phyloP scores from a whole-genome alignment of 139 green algal species.

The Volvox africanus region DNA sequence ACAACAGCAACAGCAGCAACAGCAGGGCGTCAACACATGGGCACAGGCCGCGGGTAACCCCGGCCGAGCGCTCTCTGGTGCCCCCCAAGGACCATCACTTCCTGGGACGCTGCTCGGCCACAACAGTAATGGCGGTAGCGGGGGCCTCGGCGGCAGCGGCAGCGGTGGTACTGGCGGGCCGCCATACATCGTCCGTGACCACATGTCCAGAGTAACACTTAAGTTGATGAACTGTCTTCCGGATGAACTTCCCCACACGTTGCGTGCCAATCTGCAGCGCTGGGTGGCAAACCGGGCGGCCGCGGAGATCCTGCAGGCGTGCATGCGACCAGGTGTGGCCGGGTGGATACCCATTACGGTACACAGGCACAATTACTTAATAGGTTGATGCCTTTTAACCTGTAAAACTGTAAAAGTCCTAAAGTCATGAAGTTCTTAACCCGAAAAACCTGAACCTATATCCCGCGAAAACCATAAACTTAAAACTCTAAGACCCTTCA shows the following conservation, averaged over 20 bases:
- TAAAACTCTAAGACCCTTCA: too few relatives aligned
- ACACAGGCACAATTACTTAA: not conserved
- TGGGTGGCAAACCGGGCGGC: not conserved
- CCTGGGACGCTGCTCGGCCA: not conserved
- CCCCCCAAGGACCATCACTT: not conserved
- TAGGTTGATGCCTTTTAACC: not conserved
- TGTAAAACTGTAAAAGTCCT: too few relatives aligned
- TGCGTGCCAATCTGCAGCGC: constrained; percentile 40
- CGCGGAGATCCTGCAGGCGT: constrained; percentile 42
- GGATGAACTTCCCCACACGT: constrained; percentile 15
- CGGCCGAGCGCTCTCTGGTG: not conserved
- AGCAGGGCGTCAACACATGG: not conserved
- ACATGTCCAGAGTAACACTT: constrained; percentile 23
- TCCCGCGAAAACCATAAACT: too few relatives aligned
- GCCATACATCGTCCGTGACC: constrained; percentile 10
- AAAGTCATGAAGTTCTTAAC: too few relatives aligned
- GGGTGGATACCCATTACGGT: not conserved
- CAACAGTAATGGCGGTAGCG: not conserved
- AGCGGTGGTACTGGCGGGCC: not conserved
- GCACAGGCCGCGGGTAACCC: not conserved
- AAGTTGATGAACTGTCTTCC: constrained; percentile 49
- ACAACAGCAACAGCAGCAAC: too few relatives aligned
- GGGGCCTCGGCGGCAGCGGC: not conserved
- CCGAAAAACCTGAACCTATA: too few relatives aligned
- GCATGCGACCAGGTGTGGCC: constrained; percentile 33